Evolutionary conservation across 176 grass and related monocot species (phyloP), one percentile per base, ranked within the genome.

Genomic region (Phoenix dactylifera): DNA sequence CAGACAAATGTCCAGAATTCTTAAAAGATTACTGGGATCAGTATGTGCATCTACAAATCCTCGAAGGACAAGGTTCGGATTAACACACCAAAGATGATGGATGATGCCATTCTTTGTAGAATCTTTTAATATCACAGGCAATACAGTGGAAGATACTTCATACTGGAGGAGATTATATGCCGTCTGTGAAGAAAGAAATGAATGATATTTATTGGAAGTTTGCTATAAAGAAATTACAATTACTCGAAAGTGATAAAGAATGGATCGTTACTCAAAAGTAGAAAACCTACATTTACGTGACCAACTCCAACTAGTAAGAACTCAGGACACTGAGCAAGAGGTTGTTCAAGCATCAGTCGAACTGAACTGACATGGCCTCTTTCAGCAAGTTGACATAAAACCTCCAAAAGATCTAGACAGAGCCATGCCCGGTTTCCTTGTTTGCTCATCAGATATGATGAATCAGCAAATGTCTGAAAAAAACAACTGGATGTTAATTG

Each of bases 111-210:
- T 72, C 35, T 74, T 76, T 49, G 55, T 62, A 60, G 78, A 65
- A 78, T 85, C 84, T 79, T 79, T 97, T 66, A 97, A 18, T n/a
- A 97, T 57, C 68, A 72, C 32, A 85, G 87, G 78, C 69, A 97
- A 88, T 64, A 87, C 73, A 60, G 59, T 71, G 64, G 80, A 85
- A 25, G 80, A 52, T 67, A 97, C 80, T 73, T 97, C 92, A 64
- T 80, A 54, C 25, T 88, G 92, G 59, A 97, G 74, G 51, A 97
- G 83, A 68, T 97, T 91, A 72, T 97, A 97, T 32, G 84, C 53
- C 75, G 83, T 97, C 92, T 97, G 84, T 55, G 80, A 60, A 82
- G 22, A 56, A 70, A 85, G 30, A 15, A 16, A 76, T 24, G 19
- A 64, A 50, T 44, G 9, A 44, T 44, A 44, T 44, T 3, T 12